Evolutionary conservation across 345 rosid species (phyloP), one percentile per base, ranked within the genome.

Genomic region (Brassica carinata): DNA sequence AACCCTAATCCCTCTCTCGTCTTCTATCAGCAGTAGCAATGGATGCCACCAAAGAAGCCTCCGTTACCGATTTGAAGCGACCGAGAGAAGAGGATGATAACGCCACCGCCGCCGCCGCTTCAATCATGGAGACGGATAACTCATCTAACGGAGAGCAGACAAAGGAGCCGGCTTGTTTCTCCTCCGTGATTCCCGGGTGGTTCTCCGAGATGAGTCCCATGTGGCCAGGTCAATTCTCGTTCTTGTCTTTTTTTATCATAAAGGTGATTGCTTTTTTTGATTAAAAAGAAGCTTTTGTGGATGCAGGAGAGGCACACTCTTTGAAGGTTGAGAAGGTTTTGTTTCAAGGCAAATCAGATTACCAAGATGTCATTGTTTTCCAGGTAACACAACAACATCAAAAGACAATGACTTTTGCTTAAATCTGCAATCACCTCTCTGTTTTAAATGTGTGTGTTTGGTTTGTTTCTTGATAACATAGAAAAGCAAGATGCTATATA

Each of bases 121-220:
- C 77, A n/a, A n/a, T n/a, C 10, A 85, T 87, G 90, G 84, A 81
- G 13, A 81, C 77, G 2, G 83, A 70, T 33, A 72, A 43, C 51
- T 51, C 79, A n/a, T 15, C 15, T 63, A 79, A 73, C 53, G 85
- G 79, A 15, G 81, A 62, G 38, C 57, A 66, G 69, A 64, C 15
- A 0, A 85, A 79, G 79, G 76, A 76, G 72, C 81, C 81, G 26
- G 81, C 82, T 55, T 79, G 77, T 71, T 81, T 90, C 33, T 92
- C 97, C 72, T 73, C 93, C 29, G 91, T 92, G 77, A 92, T 92
- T 53, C 89, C 95, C 74, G 97, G 97, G 18, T 92, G 97, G 97
- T 92, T 92, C 86, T 92, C 95, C 29, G 97, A 92, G 83, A 89
- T 90, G 79, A 92, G 92, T 85, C 88, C 95, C 79, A 88, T 92